phyloP scores from a whole-genome alignment of 176 grass and related monocot genomes.

The Phoenix dactylifera region DNA sequence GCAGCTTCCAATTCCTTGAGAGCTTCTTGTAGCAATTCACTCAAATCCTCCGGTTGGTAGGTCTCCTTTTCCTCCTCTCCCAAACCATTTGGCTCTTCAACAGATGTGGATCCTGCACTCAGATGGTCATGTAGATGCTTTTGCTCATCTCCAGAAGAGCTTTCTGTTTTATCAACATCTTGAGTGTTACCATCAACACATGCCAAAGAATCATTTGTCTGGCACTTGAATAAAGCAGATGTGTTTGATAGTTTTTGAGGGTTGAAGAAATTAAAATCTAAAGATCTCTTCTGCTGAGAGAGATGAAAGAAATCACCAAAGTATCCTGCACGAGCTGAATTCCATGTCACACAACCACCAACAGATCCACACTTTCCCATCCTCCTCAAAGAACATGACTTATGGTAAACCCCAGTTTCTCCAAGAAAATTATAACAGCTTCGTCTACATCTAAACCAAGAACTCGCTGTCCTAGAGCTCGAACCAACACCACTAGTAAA shows the following conservation, averaged over 20 bases:
- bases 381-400: conserved; percentile 13
- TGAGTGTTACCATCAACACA: conserved; percentile 34
- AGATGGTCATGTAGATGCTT: conserved; percentile 16
- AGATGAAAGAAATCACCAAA: conserved; percentile 1
- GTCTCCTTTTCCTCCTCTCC: conserved; percentile 34
- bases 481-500: conserved; percentile 26
- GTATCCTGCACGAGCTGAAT: conserved; percentile 17
- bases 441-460: conserved; percentile 18
- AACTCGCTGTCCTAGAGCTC: neutral
- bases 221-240: conserved; percentile 27
- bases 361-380: conserved; percentile 10
- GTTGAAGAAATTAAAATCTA: conserved; percentile 3
- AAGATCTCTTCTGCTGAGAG: neutral
- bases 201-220: conserved; percentile 57
- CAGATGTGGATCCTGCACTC: neutral
- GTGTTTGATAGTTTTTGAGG: conserved; percentile 10
- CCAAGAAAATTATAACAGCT: conserved; percentile 20
- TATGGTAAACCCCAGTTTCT: conserved; percentile 8
- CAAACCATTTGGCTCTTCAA: neutral
- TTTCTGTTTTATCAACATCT: conserved; percentile 9
- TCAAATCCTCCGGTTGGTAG: conserved; percentile 29
- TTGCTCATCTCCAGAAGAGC: neutral
- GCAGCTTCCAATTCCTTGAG: conserved; percentile 65
- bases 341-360: neutral
- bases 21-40: conserved; percentile 43